These are phyloP conservation scores for Nepenthes mirabilis DNA, from an alignment of 148 eudicot species.

Conservation along the genomic window DNA sequence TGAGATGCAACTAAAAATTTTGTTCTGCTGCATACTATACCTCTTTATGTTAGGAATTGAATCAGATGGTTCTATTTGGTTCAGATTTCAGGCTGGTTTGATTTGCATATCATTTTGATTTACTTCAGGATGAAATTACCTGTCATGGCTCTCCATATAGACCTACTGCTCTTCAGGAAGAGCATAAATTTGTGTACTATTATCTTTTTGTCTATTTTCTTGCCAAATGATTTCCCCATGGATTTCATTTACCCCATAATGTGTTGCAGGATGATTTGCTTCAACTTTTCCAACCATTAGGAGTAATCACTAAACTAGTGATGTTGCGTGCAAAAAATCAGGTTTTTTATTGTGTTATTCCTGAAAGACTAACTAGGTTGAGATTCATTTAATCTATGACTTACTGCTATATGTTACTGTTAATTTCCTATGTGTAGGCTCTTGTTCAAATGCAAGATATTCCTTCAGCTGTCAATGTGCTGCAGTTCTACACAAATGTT, in stretches of 20 bases:
- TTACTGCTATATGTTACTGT: neutral
- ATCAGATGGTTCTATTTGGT: too few species aligned
- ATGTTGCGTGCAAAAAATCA: conserved; percentile 94
- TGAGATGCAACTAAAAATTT: too few species aligned
- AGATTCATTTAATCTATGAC: neutral
- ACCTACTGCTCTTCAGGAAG: neutral
- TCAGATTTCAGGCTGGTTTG: too few species aligned
- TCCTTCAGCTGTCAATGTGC: conserved; percentile 57
- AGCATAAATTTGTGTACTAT: neutral
- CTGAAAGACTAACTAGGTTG: neutral
- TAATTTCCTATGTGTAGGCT: conserved; percentile 31
- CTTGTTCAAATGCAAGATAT: conserved; percentile 96
- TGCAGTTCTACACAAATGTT: conserved; percentile 58
- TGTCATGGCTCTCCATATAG: too few species aligned
- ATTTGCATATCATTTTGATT: too few species aligned
- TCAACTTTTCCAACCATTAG: conserved; percentile 86
- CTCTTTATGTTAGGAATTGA: neutral
- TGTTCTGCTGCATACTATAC: neutral
- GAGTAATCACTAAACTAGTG: conserved; percentile 69
- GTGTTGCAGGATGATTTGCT: conserved; percentile 64
- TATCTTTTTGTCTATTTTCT: too few species aligned
- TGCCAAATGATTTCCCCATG: neutral
- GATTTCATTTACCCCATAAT: neutral
- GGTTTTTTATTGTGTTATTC: conserved; percentile 21
- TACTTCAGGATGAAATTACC: too few species aligned